Percentiles rank a stretch among this genome's conserved stretches.
Conservation (phyloP, 352 stramenopile species). For the Phytophthora hibernalis region DNA sequence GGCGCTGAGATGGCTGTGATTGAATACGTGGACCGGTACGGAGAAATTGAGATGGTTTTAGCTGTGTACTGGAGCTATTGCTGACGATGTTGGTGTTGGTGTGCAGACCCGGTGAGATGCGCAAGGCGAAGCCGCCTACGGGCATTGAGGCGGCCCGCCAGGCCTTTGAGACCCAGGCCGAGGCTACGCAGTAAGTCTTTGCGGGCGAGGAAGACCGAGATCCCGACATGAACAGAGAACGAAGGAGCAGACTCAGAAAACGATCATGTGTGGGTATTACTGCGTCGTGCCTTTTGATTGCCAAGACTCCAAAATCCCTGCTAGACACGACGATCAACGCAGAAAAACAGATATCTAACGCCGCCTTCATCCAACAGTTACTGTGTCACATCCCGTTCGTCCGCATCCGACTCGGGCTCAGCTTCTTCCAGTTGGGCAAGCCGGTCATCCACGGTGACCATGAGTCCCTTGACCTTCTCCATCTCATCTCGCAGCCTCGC, state of each 20-base stretch:
- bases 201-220: slow-evolving; percentile 20
- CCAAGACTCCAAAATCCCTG: slow-evolving; percentile 16
- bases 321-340: slow-evolving; percentile 33
- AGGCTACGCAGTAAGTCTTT: slow-evolving; percentile 24
- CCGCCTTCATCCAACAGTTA: slow-evolving; percentile 26
- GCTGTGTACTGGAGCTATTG: neutral
- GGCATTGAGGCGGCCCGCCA: slow-evolving; percentile 60
- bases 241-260: neutral
- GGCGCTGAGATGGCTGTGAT: slow-evolving; percentile 98
- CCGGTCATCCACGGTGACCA: slow-evolving; percentile 79
- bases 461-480: slow-evolving; percentile 78
- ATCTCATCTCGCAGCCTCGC: slow-evolving; percentile 70
- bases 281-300: slow-evolving; percentile 28
- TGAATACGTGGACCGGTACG: slow-evolving; percentile 97
- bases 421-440: slow-evolving; percentile 65
- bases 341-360: slow-evolving; percentile 40
- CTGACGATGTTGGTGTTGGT: slow-evolving; percentile 12
- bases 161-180: slow-evolving; percentile 51
- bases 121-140: slow-evolving; percentile 73
- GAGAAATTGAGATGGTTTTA: neutral
- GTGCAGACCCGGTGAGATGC: slow-evolving; percentile 82
- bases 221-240: slow-evolving; percentile 14
- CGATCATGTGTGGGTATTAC: neutral
- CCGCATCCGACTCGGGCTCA: slow-evolving; percentile 58
- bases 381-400: slow-evolving; percentile 8